These are phyloP conservation scores for Kluyveromyces siamensis DNA, from an alignment of 805 yeast species.

Conservation along the genomic window DNA sequence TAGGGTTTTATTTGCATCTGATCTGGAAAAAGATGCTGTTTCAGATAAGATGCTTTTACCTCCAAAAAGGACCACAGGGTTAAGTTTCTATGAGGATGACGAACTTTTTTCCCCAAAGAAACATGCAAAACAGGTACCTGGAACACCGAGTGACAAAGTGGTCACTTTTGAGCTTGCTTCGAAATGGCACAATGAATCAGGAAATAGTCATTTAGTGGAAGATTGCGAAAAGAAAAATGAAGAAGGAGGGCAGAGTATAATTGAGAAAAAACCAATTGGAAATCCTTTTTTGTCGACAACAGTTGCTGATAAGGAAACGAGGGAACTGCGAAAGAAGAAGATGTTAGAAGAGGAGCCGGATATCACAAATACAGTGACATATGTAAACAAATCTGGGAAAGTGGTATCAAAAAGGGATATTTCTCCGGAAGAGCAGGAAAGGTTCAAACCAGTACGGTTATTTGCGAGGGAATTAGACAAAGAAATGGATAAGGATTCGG, in stretches of 20 bases:
- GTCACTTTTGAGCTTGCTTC: constrained; percentile 26
- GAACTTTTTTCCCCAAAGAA: constrained; percentile 9
- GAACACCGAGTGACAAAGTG: constrained; percentile 31
- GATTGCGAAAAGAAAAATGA: constrained; percentile 9
- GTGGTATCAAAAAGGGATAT: constrained; percentile 18
- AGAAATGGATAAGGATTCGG: background rate
- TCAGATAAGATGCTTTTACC: constrained; percentile 9
- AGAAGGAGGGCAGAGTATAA: constrained; percentile 17
- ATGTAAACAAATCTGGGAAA: constrained; percentile 29
- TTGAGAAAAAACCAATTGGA: background rate
- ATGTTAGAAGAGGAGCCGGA: constrained; percentile 14
- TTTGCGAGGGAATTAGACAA: constrained; percentile 15
- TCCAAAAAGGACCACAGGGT: constrained; percentile 16
- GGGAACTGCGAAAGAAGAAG: constrained; percentile 8
- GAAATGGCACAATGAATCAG: constrained; percentile 27
- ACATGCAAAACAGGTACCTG: constrained; percentile 16
- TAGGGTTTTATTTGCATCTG: constrained; percentile 15
- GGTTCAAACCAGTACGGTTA: constrained; percentile 24
- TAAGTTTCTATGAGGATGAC: constrained; percentile 8
- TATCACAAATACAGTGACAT: constrained; percentile 19
- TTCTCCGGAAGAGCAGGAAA: constrained; percentile 13
- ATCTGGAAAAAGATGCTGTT: background rate
- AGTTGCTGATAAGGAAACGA: constrained; percentile 8
- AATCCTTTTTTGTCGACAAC: constrained; percentile 14
- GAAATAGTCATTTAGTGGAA: constrained; percentile 12